These are phyloP conservation scores for Oryza coarctata DNA, from an alignment of 176 grass and related monocot genomes.

Conservation along the genomic window DNA sequence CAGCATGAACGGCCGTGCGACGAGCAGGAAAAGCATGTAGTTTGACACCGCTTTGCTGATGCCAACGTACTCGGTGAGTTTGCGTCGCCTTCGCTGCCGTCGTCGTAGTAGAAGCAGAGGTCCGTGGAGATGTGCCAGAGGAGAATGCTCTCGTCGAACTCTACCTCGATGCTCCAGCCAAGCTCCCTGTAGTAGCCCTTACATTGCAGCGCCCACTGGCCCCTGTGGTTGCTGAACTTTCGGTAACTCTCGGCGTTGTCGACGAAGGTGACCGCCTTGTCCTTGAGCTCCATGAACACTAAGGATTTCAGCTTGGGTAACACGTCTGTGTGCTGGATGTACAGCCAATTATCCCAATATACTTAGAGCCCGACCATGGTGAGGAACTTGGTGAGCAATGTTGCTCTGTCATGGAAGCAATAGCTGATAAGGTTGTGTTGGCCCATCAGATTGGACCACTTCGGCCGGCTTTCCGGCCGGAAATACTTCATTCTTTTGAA, in stretches of 20 bases:
- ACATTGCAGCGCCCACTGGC: constrained; percentile 43
- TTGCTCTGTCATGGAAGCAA: constrained; percentile 38
- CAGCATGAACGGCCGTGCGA: constrained; percentile 47
- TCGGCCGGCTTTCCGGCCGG: constrained; percentile 23
- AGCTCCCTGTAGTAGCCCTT: constrained; percentile 50
- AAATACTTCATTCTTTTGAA: constrained; percentile 28
- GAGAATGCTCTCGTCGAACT: constrained; percentile 52
- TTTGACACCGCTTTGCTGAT: constrained; percentile 31
- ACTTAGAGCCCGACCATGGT: constrained; percentile 36
- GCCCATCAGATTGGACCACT: constrained; percentile 47
- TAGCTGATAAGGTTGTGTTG: constrained; percentile 48
- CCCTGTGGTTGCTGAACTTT: constrained; percentile 43
- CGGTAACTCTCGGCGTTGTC: constrained; percentile 38
- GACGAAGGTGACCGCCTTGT: constrained; percentile 37
- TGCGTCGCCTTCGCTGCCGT: neutral
- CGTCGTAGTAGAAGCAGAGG: constrained; percentile 36
- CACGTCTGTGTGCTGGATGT: constrained; percentile 39
- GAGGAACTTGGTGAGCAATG: constrained; percentile 18
- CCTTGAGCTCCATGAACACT: constrained; percentile 49
- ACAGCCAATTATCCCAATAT: constrained; percentile 33
- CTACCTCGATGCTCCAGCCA: constrained; percentile 43
- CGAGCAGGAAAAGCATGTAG: constrained; percentile 57
- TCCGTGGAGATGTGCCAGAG: constrained; percentile 50
- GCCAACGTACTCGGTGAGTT: neutral
- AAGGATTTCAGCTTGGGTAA: constrained; percentile 28